Base-by-base conservation (phyloP, 495 filamentous ascomycete species). In the Xylaria nigripes region DNA sequence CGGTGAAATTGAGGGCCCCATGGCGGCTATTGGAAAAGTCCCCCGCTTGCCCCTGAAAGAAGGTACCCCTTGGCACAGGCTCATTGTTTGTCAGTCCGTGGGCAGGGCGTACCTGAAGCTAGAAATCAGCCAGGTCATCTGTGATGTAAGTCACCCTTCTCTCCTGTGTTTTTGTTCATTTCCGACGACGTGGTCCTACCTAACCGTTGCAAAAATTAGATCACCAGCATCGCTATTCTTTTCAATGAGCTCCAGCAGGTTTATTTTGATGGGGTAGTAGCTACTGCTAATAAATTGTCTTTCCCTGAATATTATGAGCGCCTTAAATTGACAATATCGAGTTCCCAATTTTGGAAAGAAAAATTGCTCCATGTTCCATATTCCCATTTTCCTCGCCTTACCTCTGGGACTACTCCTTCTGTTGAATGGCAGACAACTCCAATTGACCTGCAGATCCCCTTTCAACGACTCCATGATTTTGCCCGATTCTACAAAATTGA, bases 81-180 rank as follows among this genome's bases (percentile, higher is more conserved):
- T 76, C 8, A 70, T 72, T 0, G 72, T 76, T 24, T 76, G 71
- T 56, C 71, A 69, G 54, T 63, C 70, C 2, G 61, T 68, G 0
- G 62, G 68, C 8, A 69, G 67, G 64, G 74, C 71, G 2, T 64
- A 74, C 29, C 55, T 76, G 9, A 75, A 76, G 62, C 51, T 77
- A 13, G 73, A 77, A 52, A 69, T 69, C 0, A 75, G 70, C 56
- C 71, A 71, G 30, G 72, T 72, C 9, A 57, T 73, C 36, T 76
- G 72, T 49, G 74, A 77, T 55, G 71, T 63, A 60, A 21, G 61
- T 57, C 22, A 24, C 12, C 16, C 16, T 24, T 18, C 34, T 3
- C 42, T 16, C 10, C n/a, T 18, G 2, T 44, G 15, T 16, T 12
- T n/a, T 15, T 8, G 2, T 16, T 12, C 10, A 25, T 18, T 38